These are phyloP conservation scores for Eucalyptus albens DNA, from an alignment of 345 rosid species.

Conservation along the genomic window DNA sequence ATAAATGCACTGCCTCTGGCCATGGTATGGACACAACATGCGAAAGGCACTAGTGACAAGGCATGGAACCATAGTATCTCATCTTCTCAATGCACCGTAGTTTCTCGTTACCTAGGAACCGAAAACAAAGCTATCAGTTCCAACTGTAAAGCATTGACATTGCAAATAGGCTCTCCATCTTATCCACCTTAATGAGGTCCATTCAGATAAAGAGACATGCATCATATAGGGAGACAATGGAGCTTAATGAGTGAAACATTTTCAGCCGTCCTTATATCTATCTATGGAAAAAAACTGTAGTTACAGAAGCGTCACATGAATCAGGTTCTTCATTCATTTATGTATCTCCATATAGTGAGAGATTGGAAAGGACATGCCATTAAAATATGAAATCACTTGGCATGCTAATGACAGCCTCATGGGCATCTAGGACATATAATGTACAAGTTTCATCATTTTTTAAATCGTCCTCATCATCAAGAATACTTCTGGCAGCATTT, in stretches of 20 bases:
- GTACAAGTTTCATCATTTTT: not conserved
- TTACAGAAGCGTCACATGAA: not conserved
- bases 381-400: not conserved
- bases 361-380: not conserved
- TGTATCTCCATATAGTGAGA: not conserved
- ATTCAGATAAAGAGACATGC: not conserved
- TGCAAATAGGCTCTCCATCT: not conserved
- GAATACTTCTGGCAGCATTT: constrained; percentile 39
- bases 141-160: not conserved
- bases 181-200: not conserved
- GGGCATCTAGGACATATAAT: not conserved
- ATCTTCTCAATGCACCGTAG: constrained; percentile 85
- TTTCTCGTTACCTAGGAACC: constrained; percentile 52
- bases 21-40: not conserved
- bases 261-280: not conserved
- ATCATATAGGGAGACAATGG: not conserved
- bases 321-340: not conserved
- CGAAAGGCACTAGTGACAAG: not conserved
- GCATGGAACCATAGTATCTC: not conserved
- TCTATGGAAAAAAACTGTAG: not conserved
- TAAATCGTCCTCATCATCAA: constrained; percentile 50
- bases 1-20: not conserved
- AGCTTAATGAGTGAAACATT: not conserved
- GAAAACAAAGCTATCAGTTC: not conserved
- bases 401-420: not conserved